A percentile compares a stretch with the other conserved stretches of the same genome.
phyloP scores from a whole-genome alignment of 2,329 filamentous ascomycete species.

The Fusarium zealandicum region DNA sequence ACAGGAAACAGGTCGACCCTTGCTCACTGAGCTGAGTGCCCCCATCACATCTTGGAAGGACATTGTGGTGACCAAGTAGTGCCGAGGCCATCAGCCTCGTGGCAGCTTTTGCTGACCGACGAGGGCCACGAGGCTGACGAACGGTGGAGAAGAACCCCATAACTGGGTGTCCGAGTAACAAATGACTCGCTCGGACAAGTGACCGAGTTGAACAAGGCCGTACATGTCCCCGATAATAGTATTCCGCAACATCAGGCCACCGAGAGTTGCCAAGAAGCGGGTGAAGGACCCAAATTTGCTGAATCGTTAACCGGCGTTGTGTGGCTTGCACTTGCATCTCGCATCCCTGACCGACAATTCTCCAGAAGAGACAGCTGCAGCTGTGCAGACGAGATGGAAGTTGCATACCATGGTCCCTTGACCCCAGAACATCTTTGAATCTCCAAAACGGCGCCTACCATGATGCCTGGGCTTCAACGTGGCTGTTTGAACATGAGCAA shows the following conservation, averaged over 20 bases:
- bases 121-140: conserved; percentile 26
- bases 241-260: conserved; percentile 38
- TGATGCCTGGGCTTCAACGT: conserved; percentile 1
- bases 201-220: conserved; percentile 23
- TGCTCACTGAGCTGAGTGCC: no score
- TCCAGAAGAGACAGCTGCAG: conserved; percentile 6
- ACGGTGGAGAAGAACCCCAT: conserved; percentile 10
- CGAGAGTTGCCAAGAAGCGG: conserved; percentile 23
- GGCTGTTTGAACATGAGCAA: conserved; percentile 1
- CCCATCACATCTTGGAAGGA: no score
- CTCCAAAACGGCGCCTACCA: background rate
- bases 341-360: conserved; percentile 32
- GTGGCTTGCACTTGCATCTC: conserved; percentile 37
- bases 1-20: background rate
- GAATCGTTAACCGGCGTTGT: conserved; percentile 26
- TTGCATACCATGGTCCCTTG: background rate
- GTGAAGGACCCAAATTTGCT: conserved; percentile 16
- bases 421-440: background rate
- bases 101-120: background rate
- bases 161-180: background rate
- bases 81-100: conserved; percentile 21
- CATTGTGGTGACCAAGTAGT: background rate
- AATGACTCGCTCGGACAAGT: conserved; percentile 26
- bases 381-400: conserved; percentile 11
- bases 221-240: conserved; percentile 22